Evolutionary conservation across 305 asterid genomes (phyloP).

Genomic region (Rubia tinctorum): DNA sequence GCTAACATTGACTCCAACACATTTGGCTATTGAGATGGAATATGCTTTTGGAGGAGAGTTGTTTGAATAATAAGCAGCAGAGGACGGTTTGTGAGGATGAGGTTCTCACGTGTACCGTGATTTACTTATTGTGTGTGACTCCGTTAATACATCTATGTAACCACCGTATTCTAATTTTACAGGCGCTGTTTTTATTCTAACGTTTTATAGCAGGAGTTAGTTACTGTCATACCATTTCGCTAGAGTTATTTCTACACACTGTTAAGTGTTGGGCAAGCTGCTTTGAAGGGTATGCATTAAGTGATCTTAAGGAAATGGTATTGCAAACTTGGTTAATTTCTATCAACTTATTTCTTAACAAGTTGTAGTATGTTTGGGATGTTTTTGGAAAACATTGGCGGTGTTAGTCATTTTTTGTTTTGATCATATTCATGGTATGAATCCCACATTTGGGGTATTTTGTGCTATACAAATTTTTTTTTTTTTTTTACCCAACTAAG

Average conservation of each 20-base stretch:
- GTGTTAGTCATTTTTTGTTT: no score
- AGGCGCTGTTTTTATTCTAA: slow-evolving; percentile 98
- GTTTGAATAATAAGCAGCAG: slow-evolving; percentile 90
- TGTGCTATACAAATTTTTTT: no score
- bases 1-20: slow-evolving; percentile 69
- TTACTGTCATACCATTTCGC: slow-evolving; percentile 95
- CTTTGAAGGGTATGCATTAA: no score
- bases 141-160: neutral
- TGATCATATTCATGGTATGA: no score
- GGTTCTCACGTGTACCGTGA: slow-evolving; percentile 32
- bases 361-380: no score
- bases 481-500: no score
- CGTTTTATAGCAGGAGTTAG: slow-evolving; percentile 98
- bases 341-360: no score
- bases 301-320: no score
- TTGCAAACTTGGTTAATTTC: no score
- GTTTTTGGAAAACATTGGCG: no score
- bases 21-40: slow-evolving; percentile 98
- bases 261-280: neutral
- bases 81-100: slow-evolving; percentile 96
- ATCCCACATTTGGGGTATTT: no score
- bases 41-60: slow-evolving; percentile 97
- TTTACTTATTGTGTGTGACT: neutral
- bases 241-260: neutral
- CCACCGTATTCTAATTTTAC: slow-evolving; percentile 9